These are phyloP conservation scores for Chiua virens DNA, from an alignment of 768 basidiomycete genomes.

Conservation along the genomic window DNA sequence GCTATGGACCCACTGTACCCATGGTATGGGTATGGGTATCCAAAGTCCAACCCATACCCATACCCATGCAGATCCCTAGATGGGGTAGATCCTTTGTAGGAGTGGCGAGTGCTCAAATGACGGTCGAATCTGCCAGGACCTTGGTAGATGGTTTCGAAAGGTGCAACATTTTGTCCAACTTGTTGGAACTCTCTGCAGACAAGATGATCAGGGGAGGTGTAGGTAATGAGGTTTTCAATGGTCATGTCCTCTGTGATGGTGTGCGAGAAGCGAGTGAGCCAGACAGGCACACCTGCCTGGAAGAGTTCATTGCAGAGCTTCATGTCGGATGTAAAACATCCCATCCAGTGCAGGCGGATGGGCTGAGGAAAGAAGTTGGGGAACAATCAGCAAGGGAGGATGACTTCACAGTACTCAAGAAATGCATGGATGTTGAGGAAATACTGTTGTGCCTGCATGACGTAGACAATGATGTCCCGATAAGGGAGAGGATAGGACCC, in stretches of 20 bases:
- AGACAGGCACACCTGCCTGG: constrained; percentile 8
- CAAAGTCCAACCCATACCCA: too few relatives aligned
- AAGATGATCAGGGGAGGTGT: not conserved
- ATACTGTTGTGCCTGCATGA: too few relatives aligned
- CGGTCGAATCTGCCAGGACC: not conserved
- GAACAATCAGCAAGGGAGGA: not conserved
- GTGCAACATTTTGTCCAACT: not conserved
- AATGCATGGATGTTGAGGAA: not conserved
- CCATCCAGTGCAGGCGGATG: constrained; percentile 7
- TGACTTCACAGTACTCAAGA: not conserved
- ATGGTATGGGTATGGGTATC: too few relatives aligned
- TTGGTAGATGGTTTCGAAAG: not conserved
- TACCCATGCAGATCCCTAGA: too few relatives aligned
- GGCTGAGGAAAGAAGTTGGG: not conserved
- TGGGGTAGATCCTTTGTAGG: not conserved
- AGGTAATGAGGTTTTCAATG: not conserved
- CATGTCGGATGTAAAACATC: constrained; percentile 2
- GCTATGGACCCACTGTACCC: too few relatives aligned
- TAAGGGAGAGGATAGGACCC: too few relatives aligned
- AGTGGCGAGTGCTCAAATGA: not conserved
- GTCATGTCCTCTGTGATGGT: not conserved
- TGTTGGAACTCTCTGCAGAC: not conserved
- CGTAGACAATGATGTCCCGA: not conserved
- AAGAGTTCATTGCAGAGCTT: constrained; percentile 1
- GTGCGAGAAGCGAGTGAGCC: not conserved